phyloP scores from a whole-genome alignment of 2,329 filamentous ascomycete species.

The Fonsecaea erecta region DNA sequence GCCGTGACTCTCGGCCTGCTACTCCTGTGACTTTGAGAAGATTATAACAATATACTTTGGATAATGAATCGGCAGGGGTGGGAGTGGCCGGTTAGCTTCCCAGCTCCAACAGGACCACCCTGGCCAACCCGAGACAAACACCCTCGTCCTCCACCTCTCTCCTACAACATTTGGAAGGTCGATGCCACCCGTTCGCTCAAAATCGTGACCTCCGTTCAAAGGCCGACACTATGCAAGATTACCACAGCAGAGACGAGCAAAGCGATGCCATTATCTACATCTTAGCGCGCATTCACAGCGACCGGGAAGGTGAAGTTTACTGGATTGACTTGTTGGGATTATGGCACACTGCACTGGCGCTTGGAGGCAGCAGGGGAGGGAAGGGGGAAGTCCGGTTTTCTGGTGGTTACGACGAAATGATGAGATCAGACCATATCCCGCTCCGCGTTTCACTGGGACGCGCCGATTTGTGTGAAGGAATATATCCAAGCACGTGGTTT shows the following conservation, averaged over 20 bases:
- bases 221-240: neutral
- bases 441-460: neutral
- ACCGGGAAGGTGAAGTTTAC: neutral
- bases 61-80: neutral
- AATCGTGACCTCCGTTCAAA: neutral
- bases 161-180: neutral
- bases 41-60: neutral
- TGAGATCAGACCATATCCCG: neutral
- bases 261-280: neutral
- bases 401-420: neutral
- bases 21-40: slow-evolving; percentile 17
- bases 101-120: neutral
- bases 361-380: neutral
- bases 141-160: neutral
- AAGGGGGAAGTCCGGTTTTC: neutral
- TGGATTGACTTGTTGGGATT: neutral
- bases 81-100: neutral
- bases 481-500: neutral
- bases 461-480: neutral
- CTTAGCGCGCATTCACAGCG: neutral
- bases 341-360: neutral
- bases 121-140: neutral
- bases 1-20: slow-evolving; percentile 20
- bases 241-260: neutral
- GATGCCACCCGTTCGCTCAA: neutral